These are phyloP conservation scores for Cytospora schulzeri DNA, from an alignment of 2,329 filamentous ascomycete genomes.

Conservation along the genomic window DNA sequence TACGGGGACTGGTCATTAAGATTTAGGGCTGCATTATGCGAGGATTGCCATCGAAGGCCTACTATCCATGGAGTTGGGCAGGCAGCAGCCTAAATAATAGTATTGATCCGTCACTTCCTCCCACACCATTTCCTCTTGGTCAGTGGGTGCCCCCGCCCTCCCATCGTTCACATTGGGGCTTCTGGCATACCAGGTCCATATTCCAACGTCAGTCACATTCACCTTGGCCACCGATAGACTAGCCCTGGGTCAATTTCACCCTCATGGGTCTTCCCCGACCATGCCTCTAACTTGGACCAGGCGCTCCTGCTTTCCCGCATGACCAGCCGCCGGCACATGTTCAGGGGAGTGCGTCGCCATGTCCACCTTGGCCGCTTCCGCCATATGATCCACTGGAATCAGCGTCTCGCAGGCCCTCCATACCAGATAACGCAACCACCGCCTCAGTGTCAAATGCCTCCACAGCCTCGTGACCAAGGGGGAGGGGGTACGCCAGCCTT, in stretches of 20 bases:
- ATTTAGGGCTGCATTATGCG: too few species aligned
- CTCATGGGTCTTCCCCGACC: not conserved
- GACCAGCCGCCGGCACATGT: not conserved
- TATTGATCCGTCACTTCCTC: too few species aligned
- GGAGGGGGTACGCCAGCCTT: not conserved
- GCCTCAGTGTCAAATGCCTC: not conserved
- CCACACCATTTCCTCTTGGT: too few species aligned
- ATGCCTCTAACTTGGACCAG: not conserved
- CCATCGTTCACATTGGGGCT: not conserved
- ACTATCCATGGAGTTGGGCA: too few species aligned
- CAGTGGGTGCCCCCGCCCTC: too few species aligned
- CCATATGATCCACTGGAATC: not conserved
- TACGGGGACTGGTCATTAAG: too few species aligned
- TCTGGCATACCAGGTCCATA: not conserved
- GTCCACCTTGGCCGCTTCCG: not conserved
- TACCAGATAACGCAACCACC: not conserved
- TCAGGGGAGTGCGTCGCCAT: not conserved
- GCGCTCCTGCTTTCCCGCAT: not conserved
- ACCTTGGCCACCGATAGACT: too few species aligned
- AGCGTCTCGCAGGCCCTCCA: not conserved
- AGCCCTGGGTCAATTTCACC: not conserved
- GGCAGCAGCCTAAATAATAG: too few species aligned
- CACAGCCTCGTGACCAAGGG: not conserved
- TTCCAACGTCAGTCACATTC: too few species aligned
- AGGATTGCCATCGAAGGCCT: too few species aligned